These are phyloP conservation scores for Lachnellula willkommii DNA, from an alignment of 2,329 filamentous ascomycete genomes.

Conservation along the genomic window DNA sequence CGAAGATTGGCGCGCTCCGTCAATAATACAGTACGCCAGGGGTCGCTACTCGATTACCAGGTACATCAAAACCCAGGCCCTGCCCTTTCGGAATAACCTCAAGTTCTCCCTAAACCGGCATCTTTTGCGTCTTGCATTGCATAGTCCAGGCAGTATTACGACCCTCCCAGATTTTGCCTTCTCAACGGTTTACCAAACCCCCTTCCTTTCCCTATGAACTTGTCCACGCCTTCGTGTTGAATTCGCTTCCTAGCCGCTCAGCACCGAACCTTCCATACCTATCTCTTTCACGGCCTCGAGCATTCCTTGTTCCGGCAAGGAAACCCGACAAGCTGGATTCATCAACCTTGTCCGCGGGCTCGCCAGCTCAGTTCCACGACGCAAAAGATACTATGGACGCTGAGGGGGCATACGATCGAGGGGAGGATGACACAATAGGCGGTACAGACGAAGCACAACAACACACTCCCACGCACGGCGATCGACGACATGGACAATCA, in stretches of 20 bases:
- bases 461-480: constrained; percentile 27
- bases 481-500: constrained; percentile 28
- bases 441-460: constrained; percentile 27
- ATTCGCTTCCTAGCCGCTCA: constrained; percentile 13
- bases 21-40: not conserved
- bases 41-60: constrained; percentile 8
- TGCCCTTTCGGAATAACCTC: constrained; percentile 24
- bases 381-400: constrained; percentile 43
- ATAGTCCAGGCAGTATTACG: not conserved
- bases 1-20: not conserved
- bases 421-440: constrained; percentile 27
- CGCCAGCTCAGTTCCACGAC: constrained; percentile 49
- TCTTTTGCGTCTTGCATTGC: not conserved
- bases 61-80: not conserved
- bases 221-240: constrained; percentile 18
- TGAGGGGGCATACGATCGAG: constrained; percentile 41
- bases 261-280: constrained; percentile 1
- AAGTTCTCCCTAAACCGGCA: constrained; percentile 14
- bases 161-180: not conserved
- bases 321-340: constrained; percentile 46
- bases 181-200: not conserved
- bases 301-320: constrained; percentile 9
- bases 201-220: constrained; percentile 11
- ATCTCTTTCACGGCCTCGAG: constrained; percentile 2
- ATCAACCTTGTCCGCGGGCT: constrained; percentile 44